Evolutionary conservation across 768 basidiomycete species (phyloP).

Genomic region (Amanita polypyramis): DNA sequence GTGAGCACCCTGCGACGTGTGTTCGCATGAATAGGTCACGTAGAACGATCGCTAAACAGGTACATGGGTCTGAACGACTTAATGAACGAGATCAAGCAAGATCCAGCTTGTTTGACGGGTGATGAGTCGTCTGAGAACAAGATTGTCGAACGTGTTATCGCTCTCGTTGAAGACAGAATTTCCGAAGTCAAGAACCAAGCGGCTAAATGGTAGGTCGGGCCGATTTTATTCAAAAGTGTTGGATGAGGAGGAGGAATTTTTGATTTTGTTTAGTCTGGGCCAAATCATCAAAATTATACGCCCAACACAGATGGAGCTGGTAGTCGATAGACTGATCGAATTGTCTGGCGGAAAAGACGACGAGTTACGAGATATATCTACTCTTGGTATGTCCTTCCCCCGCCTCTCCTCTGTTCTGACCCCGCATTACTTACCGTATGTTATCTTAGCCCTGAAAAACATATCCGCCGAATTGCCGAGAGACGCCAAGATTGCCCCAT

Average conservation of each 20-base stretch:
- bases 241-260: constrained; percentile 4
- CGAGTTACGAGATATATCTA: constrained; percentile 89
- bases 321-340: constrained; percentile 83
- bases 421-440: background rate
- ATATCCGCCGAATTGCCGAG: constrained; percentile 86
- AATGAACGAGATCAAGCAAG: constrained; percentile 77
- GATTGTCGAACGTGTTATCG: constrained; percentile 74
- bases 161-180: constrained; percentile 87
- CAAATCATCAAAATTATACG: constrained; percentile 85
- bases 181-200: constrained; percentile 98
- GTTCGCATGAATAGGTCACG: constrained; percentile 11
- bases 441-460: constrained; percentile 72
- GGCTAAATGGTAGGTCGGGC: constrained; percentile 70
- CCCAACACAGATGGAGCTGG: constrained; percentile 71
- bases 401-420: background rate
- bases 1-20: constrained; percentile 31
- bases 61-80: constrained; percentile 97
- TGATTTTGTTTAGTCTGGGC: constrained; percentile 53
- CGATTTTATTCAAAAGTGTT: background rate
- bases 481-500: constrained; percentile 68
- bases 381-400: constrained; percentile 48
- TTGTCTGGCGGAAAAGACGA: constrained; percentile 84
- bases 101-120: constrained; percentile 63
- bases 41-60: constrained; percentile 29
- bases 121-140: constrained; percentile 84